Evolutionary conservation across 106 monocot genomes (phyloP), one percentile per base, ranked within the genome.

Genomic region (Dactylorhiza incarnata): DNA sequence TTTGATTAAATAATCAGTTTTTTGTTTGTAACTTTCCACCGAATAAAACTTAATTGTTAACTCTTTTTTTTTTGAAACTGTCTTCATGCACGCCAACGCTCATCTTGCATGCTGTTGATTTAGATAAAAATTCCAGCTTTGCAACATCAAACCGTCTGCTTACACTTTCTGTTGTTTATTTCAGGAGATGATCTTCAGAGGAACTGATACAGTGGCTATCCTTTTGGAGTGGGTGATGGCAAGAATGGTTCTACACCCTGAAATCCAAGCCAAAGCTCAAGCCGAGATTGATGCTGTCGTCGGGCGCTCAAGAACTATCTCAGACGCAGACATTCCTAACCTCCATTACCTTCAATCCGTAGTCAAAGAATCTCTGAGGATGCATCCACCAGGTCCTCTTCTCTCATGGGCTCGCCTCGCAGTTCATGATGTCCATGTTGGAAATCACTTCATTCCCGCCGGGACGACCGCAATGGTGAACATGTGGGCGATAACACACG

Each of bases 151-250:
- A 19, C 6, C 22, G 16, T 3, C 58, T 7, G 22, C 20, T 59
- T 59, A 59, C 22, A 5, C 1, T 54, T n/a, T 2, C 1, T 22
- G 22, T 59, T 12, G 9, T 51, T 84, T 67, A 9, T 55, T 25
- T n/a, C 82, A 85, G 85, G 85, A 85, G 20, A 82, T 85, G 85
- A 85, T 85, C 23, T 85, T 85, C 55, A 79, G 85, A 49, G 82
- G 86, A 55, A 82, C 82, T 20, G 86, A 86, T 61, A 82, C 82
- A 13, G 82, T 86, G 7, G 86, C 86, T 14, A 74, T 86, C 15
- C 79, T 86, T 13, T 13, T 86, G 50, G 86, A 86, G 44, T 86
- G 86, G 86, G 61, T 74, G 1, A 65, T 86, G 73, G 82, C 86
- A 7, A 78, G 82, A 74, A 80, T 86, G 78, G 76, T 86, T 12